A percentile compares a stretch with the other conserved stretches of the same genome.
Evolutionary conservation across 169 alveolate genomes (phyloP).

Genomic region (Cyclospora cayetanensis): DNA sequence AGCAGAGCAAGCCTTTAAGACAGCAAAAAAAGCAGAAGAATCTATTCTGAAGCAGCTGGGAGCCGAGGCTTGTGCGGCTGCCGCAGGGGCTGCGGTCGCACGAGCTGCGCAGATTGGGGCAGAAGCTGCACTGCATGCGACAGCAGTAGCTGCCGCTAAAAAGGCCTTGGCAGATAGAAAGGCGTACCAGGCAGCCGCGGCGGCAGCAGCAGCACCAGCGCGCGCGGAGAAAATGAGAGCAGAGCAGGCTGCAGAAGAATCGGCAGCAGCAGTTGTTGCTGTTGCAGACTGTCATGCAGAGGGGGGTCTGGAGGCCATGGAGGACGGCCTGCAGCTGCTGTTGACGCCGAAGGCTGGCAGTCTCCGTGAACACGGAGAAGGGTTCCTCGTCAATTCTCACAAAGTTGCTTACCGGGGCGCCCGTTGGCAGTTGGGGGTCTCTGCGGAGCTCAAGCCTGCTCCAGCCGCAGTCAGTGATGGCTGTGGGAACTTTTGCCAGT

Average conservation of each 20-base stretch:
- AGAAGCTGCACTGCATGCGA: neutral
- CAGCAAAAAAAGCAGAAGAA: neutral
- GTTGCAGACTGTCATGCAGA: neutral
- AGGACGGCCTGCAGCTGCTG: no score
- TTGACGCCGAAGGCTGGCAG: no score
- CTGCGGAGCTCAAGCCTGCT: no score
- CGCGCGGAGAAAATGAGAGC: neutral
- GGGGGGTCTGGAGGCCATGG: neutral
- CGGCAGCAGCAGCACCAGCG: neutral
- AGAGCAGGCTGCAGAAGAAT: neutral
- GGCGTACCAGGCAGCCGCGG: neutral
- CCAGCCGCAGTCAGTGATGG: no score
- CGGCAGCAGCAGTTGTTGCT: neutral
- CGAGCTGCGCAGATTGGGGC: neutral
- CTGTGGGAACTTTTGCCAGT: no score
- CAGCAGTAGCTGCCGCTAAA: neutral
- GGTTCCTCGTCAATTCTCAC: no score
- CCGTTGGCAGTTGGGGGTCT: no score
- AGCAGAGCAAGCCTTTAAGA: neutral
- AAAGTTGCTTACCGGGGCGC: no score
- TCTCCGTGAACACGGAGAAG: no score
- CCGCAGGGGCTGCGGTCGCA: neutral
- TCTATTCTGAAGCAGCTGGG: neutral
- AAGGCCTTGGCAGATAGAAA: neutral
- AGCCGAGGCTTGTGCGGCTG: neutral